These are phyloP conservation scores for Trichoderma sp. DNA, from an alignment of 2,329 filamentous ascomycete species.

Conservation along the genomic window DNA sequence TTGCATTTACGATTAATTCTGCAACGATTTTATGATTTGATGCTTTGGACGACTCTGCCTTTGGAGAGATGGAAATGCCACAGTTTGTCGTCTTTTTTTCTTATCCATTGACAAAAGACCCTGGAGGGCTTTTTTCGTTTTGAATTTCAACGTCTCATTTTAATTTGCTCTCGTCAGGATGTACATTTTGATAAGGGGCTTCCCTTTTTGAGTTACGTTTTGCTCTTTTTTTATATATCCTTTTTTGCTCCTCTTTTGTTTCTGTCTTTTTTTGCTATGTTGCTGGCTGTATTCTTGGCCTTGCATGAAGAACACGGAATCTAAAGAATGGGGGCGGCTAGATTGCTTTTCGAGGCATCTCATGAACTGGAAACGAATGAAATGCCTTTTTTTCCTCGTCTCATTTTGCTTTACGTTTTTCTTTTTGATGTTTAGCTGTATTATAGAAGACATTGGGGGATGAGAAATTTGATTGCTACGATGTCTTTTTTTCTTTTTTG, in stretches of 20 bases:
- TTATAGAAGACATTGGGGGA: slow-evolving; percentile 18
- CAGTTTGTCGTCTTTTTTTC: background rate
- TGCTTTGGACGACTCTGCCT: slow-evolving; percentile 3
- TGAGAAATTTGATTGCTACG: background rate
- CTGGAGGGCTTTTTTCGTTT: background rate
- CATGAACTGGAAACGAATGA: slow-evolving; percentile 2
- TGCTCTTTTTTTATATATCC: background rate
- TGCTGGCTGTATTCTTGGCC: background rate
- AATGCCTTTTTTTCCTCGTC: background rate
- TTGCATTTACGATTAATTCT: slow-evolving; percentile 2
- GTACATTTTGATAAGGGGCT: background rate
- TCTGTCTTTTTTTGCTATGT: background rate
- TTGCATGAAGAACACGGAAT: slow-evolving; percentile 7
- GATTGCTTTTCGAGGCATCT: background rate
- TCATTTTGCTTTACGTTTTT: background rate
- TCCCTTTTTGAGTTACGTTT: background rate
- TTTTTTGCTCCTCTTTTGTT: background rate
- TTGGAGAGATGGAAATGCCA: background rate
- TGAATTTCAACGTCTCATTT: background rate
- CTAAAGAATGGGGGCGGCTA: background rate
- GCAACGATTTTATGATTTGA: slow-evolving; percentile 15
- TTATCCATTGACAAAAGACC: background rate
- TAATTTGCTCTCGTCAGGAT: background rate
- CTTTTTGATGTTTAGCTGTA: slow-evolving; percentile 20
- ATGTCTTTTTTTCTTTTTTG: background rate